phyloP scores from a whole-genome alignment of 371 early-diverging fungal genomes.

The Blyttiomyces sp. region DNA sequence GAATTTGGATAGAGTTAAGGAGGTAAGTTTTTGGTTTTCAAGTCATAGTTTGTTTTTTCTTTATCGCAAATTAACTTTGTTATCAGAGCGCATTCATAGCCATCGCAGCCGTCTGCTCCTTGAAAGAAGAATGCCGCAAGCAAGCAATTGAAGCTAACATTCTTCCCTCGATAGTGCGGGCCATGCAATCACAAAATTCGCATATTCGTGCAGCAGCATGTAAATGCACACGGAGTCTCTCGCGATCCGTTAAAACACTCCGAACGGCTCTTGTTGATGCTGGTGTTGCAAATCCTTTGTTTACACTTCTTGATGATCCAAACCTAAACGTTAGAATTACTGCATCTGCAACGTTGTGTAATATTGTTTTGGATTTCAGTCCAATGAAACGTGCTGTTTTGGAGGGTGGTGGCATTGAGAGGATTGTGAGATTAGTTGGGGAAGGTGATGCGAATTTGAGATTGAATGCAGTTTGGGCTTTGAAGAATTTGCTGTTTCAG shows the following conservation, averaged over 20 bases:
- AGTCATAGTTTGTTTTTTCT: too few relatives aligned
- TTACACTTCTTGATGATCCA: conserved; percentile 68
- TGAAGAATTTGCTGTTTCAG: conserved; percentile 77
- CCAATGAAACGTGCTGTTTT: conserved; percentile 83
- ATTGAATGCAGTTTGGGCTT: conserved; percentile 79
- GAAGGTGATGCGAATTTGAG: conserved; percentile 46
- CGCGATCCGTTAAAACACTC: conserved; percentile 74
- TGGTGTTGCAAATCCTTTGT: conserved; percentile 67
- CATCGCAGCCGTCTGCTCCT: conserved; percentile 71
- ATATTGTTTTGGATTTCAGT: conserved; percentile 81
- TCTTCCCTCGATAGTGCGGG: conserved; percentile 68
- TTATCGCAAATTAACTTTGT: too few relatives aligned
- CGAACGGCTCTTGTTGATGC: conserved; percentile 82
- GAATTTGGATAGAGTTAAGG: too few relatives aligned
- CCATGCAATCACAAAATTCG: conserved; percentile 58
- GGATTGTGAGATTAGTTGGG: conserved; percentile 63
- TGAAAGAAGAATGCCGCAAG: conserved; percentile 77
- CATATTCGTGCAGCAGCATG: conserved; percentile 76
- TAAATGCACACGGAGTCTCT: conserved; percentile 72
- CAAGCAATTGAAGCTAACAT: conserved; percentile 78
- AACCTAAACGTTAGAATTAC: conserved; percentile 64
- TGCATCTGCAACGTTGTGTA: conserved; percentile 81
- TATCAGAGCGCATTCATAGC: too few relatives aligned
- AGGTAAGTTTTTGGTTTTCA: too few relatives aligned
- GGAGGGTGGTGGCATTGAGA: conserved; percentile 72